A percentile compares a stretch with the other conserved stretches of the same genome.
phyloP scores from a whole-genome alignment of 2,329 filamentous ascomycete genomes.

The Botrytis aclada region DNA sequence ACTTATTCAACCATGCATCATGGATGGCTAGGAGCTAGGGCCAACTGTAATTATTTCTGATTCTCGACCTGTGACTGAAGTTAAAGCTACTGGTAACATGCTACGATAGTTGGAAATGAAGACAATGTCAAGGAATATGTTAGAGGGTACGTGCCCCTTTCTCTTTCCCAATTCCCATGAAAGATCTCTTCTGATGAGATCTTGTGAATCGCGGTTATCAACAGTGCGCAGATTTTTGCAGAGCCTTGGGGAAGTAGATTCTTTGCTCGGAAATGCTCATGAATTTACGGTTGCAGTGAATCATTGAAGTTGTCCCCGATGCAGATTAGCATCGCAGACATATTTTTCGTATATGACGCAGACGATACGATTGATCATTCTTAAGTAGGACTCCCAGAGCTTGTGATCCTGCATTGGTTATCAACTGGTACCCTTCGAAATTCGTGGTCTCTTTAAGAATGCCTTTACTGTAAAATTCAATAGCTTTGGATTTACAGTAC shows the following conservation, averaged over 20 bases:
- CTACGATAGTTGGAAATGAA: constrained; percentile 34
- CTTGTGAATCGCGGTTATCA: not conserved
- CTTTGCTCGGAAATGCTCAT: not conserved
- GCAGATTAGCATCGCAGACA: not conserved
- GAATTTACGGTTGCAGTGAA: not conserved
- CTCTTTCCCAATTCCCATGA: not conserved
- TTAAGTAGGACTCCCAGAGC: not conserved
- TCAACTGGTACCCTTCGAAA: not conserved
- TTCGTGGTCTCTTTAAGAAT: not conserved
- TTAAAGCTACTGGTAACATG: not conserved
- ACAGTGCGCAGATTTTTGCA: not conserved
- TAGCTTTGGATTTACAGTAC: not conserved
- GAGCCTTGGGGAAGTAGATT: not conserved
- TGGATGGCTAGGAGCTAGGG: constrained; percentile 47
- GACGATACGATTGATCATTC: not conserved
- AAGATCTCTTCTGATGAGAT: not conserved
- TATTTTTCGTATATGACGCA: not conserved
- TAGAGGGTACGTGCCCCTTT: not conserved
- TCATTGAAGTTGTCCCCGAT: not conserved
- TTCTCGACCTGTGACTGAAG: not conserved
- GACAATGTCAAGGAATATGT: constrained; percentile 41
- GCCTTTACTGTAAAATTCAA: not conserved
- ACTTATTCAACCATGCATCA: constrained; percentile 30
- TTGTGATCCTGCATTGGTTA: not conserved
- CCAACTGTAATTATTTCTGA: constrained; percentile 41